Base-by-base conservation (phyloP, 2,329 filamentous ascomycete genomes). In the Cercospora beticola region DNA sequence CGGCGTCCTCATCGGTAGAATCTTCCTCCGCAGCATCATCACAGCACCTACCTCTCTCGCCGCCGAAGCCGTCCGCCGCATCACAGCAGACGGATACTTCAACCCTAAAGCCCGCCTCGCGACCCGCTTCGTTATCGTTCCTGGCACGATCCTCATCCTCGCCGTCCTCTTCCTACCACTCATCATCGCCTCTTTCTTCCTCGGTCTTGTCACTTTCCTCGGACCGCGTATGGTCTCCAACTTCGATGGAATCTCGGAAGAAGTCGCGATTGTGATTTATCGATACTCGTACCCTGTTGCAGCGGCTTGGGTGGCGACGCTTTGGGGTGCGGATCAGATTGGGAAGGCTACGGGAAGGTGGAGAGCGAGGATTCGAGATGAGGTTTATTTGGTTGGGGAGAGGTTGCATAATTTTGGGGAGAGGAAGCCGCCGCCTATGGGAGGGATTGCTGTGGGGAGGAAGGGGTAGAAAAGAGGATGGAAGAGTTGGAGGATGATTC, bases 351-450 rank as follows among this genome's bases (percentile, higher is more conserved):
- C 95, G 62, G 86, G 87, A 58, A 83, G 88, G 21, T 98, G 94
- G 94, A 88, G 92, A 74, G 85, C 89, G 67, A 88, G 90, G 67
- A 93, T 99, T 58, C 86, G 93, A 46, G 96, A 99, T 79, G 96
- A 99, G 81, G 94, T 97, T 0, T 99, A 99, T 79, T 83, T 99
- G 56, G 95, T 98, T 76, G 95, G 95, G 2, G 94, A 99, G 82
- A 84, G 94, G 68, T 81, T 99, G 76, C 96, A 99, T 82, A 99
- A 99, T 79, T 97, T 97, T 81, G 92, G 93, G 2, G 89, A 91
- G 77, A 82, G 74, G 73, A 79, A 71, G 68, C 77, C 79, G 60
- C 78, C 49, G 28, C 49, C 78, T 7, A 70, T 67, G 54, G 77
- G 77, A 9, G 78, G 72, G 60, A 71, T 69, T 70, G 76, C 74